Evolutionary conservation across 1,139 yeast genomes (phyloP), one percentile per base, ranked within the genome.

Genomic region (Candida sanyaensis): DNA sequence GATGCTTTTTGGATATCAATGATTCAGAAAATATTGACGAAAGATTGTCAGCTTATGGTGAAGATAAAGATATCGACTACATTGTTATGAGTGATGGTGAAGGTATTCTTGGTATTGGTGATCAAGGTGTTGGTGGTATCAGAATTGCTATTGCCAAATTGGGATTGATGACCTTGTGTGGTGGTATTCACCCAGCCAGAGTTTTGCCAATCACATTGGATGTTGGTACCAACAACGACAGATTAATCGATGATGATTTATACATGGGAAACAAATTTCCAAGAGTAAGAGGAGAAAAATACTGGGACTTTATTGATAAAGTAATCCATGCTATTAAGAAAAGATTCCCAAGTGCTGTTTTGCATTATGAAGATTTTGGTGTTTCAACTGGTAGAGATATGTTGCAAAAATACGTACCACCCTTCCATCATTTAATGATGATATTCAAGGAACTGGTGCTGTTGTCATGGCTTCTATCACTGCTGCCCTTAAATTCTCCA

Each of bases 391-490:
- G 96, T 29, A 82, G 96, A 77, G 83, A 85, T 46, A 76, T 92
- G 66, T 78, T 92, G 57, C 83, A 86, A 57, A 83, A 81, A 64
- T 93, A 90, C 80, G 91, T 65, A 71, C 79, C 53, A 71, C 77
- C 52, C 63, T 90, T 34, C 90, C 97, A 12, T 91, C 97, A 59
- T 92, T 93, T 75, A 93, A 92, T 65, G 99, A 92, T 69, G 99
- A 92, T 65, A 92, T 93, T 59, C 98, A 92, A 74, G 99, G 99
- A 58, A 92, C 99, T 12, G 98, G 98, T 59, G 98, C 98, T 36
- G 99, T 92, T 51, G 97, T 93, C 5, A 86, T 90, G 87, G 95
- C 97, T 13, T 91, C 97, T 1, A 81, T 92, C 69, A 80, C 90
- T 52, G 96, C 97, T 21, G 98, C 96, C 21, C 76, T 90, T 61